These are phyloP conservation scores for Colletotrichum shisoi DNA, from an alignment of 2,329 filamentous ascomycete genomes.

Conservation along the genomic window DNA sequence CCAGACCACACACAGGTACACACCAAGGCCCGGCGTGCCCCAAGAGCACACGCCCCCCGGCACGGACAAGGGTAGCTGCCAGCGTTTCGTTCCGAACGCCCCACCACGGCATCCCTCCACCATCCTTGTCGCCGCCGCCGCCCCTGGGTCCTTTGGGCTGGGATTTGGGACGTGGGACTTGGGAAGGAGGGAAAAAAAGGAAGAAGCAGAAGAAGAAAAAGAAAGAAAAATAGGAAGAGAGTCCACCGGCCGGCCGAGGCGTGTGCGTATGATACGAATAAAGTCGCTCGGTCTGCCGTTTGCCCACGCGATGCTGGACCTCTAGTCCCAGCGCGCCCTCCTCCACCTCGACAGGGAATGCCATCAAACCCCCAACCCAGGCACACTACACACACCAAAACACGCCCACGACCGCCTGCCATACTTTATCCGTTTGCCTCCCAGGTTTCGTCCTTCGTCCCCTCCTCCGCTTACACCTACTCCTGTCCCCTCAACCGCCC, in stretches of 20 bases:
- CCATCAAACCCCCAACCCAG: conserved; percentile 36
- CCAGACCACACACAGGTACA: conserved; percentile 16
- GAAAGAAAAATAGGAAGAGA: background rate
- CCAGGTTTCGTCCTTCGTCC: conserved; percentile 37
- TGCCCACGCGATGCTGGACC: conserved; percentile 36
- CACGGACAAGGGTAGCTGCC: conserved; percentile 40
- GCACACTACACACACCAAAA: conserved; percentile 35
- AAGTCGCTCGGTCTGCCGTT: conserved; percentile 39
- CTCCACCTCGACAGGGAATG: conserved; percentile 33
- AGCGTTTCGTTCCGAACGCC: conserved; percentile 39
- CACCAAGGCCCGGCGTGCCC: conserved; percentile 24
- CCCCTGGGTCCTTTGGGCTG: conserved; percentile 21
- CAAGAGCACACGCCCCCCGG: conserved; percentile 36
- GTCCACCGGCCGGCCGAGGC: conserved; percentile 32
- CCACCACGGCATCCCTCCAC: conserved; percentile 33
- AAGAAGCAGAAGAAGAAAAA: background rate
- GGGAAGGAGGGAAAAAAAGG: background rate
- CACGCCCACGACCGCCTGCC: conserved; percentile 36
- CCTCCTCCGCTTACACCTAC: conserved; percentile 35
- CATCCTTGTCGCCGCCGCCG: conserved; percentile 32
- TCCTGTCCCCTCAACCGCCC: conserved; percentile 24
- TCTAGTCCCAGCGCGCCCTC: conserved; percentile 26
- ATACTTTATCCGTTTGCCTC: conserved; percentile 37
- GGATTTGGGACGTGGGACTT: conserved; percentile 14
- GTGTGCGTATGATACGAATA: conserved; percentile 39